Evolutionary conservation across 1,139 yeast genomes (phyloP), one percentile per base, ranked within the genome.

Genomic region (Nakaseomyces nivariensis): DNA sequence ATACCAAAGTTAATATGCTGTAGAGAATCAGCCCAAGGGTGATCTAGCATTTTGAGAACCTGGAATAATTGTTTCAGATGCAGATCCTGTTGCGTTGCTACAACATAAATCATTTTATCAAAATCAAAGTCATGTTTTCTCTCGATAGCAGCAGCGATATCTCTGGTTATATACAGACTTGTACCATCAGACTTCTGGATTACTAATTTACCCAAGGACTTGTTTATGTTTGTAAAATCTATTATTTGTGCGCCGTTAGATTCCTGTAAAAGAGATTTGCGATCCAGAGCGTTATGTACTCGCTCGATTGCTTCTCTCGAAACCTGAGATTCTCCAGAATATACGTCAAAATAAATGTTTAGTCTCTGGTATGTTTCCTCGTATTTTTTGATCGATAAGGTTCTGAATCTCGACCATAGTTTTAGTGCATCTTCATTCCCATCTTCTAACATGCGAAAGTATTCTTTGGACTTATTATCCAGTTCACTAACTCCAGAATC

Each of bases 131-230:
- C 78, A 52, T 85, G 81, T 66, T 87, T 77, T 74, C 99, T 90
- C 63, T 85, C 87, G 63, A 84, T 82, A 51, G 98, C 98, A 64
- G 92, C 97, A 62, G 97, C 97, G 53, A 94, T 86, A 70, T 94
- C 99, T 74, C 99, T 84, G 54, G 97, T 90, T 61, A 94, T 73
- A 69, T 94, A 94, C 56, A 94, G 75, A 17, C 96, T 86, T 33
- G 99, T 87, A 66, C 98, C 98, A 67, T 94, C 98, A 44, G 89
- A 82, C 72, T 94, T 94, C 68, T 89, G 90, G 49, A 94, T 94
- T 57, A 94, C 79, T 54, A 89, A 87, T 71, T 90, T 92, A 59
- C 97, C 98, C 55, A 94, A 76, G 68, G 90, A 89, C 76, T 92
- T 92, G 74, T 85, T 86, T 73, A 82, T 82, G 60, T 81, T 81